Evolutionary conservation across 495 filamentous ascomycete genomes (phyloP).

Genomic region (Astrothelium macrocarpum): DNA sequence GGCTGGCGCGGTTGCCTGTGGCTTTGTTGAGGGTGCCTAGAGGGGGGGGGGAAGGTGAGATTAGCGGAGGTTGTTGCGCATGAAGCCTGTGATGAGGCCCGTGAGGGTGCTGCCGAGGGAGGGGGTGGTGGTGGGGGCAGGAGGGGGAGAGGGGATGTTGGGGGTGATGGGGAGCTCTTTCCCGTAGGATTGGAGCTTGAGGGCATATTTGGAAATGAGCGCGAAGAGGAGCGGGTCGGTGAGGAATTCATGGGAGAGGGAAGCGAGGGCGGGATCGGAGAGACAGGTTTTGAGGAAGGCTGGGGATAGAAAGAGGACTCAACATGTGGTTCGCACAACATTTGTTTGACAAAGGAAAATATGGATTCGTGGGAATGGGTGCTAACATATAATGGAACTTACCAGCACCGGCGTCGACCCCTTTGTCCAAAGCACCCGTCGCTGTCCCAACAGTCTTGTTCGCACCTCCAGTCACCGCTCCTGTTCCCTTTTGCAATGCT

Average conservation of each 20-base stretch:
- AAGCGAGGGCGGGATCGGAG: not conserved
- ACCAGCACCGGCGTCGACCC: not conserved
- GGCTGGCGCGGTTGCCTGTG: conserved; percentile 9
- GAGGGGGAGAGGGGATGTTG: not conserved
- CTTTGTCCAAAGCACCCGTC: conserved; percentile 15
- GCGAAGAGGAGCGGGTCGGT: conserved; percentile 1
- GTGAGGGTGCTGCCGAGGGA: not conserved
- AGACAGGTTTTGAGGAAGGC: conserved; percentile 2
- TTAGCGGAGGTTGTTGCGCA: not conserved
- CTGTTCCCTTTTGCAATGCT: not conserved
- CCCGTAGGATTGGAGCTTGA: not conserved
- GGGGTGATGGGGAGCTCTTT: not conserved
- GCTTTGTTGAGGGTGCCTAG: conserved; percentile 19
- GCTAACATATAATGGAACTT: not conserved
- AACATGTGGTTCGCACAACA: not conserved
- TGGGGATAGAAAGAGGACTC: not conserved
- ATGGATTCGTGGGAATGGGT: not conserved
- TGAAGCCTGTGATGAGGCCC: conserved; percentile 11
- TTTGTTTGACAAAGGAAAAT: not conserved
- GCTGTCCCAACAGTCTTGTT: conserved; percentile 18
- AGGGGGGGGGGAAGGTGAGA: not conserved
- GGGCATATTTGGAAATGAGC: conserved; percentile 2
- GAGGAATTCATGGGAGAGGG: not conserved
- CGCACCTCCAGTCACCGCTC: conserved; percentile 10
- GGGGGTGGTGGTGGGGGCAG: not conserved